Percentiles rank a stretch among this genome's conserved stretches.
Evolutionary conservation across 1,284 basidiomycete genomes (phyloP).

Genomic region (Peniophora sp.): DNA sequence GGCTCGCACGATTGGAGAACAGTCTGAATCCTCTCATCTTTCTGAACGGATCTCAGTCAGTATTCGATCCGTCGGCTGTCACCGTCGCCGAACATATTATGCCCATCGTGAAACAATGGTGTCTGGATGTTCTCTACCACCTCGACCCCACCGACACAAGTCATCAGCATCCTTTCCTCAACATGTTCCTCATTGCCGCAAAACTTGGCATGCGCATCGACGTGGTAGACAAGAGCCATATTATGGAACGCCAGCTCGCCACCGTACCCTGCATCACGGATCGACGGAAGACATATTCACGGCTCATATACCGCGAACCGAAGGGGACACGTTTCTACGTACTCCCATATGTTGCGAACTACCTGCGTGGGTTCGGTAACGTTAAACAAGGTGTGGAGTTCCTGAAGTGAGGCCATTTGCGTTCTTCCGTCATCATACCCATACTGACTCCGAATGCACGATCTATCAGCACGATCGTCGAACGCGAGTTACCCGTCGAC

Average conservation of each 20-base stretch:
- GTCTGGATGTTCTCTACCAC: background rate
- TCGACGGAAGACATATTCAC: background rate
- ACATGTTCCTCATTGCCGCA: background rate
- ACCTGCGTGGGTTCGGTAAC: background rate
- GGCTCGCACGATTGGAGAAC: background rate
- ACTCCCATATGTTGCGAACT: too few relatives aligned
- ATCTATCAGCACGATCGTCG: too few relatives aligned
- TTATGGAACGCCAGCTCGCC: background rate
- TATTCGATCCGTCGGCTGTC: background rate
- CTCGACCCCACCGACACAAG: background rate
- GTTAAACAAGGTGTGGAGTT: background rate
- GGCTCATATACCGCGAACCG: background rate
- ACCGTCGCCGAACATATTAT: background rate
- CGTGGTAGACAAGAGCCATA: background rate
- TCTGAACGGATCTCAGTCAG: background rate
- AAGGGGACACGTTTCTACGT: too few relatives aligned
- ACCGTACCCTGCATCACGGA: background rate
- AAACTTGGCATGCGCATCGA: background rate
- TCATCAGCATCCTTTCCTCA: background rate
- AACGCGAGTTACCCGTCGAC: constrained; percentile 6
- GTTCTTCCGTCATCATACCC: too few relatives aligned
- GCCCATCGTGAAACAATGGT: background rate
- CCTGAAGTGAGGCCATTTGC: background rate
- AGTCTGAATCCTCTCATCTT: background rate
- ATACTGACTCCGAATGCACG: too few relatives aligned